phyloP scores from a whole-genome alignment of 1,284 basidiomycete genomes.

The Polyporus tsugae region DNA sequence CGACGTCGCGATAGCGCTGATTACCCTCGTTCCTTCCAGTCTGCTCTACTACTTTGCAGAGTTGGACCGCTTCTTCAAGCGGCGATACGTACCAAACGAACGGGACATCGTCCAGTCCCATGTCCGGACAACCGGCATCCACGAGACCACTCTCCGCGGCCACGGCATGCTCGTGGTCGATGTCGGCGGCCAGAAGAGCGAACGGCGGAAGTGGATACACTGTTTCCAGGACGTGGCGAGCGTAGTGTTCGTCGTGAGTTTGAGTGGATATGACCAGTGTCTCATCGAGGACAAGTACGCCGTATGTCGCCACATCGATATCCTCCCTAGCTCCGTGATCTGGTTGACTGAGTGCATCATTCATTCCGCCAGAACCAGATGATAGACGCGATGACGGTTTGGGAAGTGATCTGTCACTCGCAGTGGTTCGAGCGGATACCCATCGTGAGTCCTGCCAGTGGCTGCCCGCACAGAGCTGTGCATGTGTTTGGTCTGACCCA shows the following conservation, averaged over 20 bases:
- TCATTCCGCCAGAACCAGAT: constrained; percentile 80
- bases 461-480: not conserved
- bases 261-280: constrained; percentile 93
- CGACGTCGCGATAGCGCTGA: constrained; percentile 9
- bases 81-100: constrained; percentile 75
- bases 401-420: constrained; percentile 93
- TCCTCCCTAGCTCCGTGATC: not conserved
- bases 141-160: constrained; percentile 82
- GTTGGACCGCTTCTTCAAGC: constrained; percentile 80
- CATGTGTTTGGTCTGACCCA: constrained; percentile 21
- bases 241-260: constrained; percentile 86
- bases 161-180: constrained; percentile 90
- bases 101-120: constrained; percentile 89
- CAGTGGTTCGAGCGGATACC: constrained; percentile 94
- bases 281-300: constrained; percentile 93
- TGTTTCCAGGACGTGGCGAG: constrained; percentile 89
- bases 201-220: constrained; percentile 90
- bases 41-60: constrained; percentile 79
- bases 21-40: constrained; percentile 46
- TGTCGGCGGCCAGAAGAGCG: constrained; percentile 91
- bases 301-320: constrained; percentile 53
- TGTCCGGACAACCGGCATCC: constrained; percentile 92
- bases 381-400: constrained; percentile 95
- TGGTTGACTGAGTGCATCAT: not conserved
- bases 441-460: constrained; percentile 70